Conservation (phyloP, 352 stramenopile genomes). For the Peronospora belbahrii region DNA sequence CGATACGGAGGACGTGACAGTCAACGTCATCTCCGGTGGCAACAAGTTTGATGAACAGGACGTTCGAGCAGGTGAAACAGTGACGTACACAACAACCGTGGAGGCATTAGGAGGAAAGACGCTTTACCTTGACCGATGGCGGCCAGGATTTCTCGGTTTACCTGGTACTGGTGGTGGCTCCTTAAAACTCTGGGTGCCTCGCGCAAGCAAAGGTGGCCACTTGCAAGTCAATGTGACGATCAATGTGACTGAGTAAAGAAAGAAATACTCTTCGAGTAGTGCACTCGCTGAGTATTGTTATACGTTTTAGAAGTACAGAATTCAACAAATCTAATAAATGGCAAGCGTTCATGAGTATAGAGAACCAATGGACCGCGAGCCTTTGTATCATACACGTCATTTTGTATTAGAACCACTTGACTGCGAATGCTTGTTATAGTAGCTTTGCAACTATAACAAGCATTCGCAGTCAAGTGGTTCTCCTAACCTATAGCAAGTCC, state of each 20-base stretch:
- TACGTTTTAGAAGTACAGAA: constrained; percentile 6
- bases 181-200: constrained; percentile 22
- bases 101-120: constrained; percentile 19
- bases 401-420: no score
- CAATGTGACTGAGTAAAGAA: constrained; percentile 22
- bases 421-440: no score
- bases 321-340: constrained; percentile 21
- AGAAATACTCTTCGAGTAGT: neutral
- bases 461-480: no score
- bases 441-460: no score
- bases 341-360: constrained; percentile 2
- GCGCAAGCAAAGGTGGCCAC: constrained; percentile 21
- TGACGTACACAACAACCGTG: constrained; percentile 21
- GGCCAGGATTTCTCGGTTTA: constrained; percentile 19
- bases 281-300: neutral
- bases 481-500: no score
- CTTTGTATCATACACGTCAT: no score
- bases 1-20: constrained; percentile 25
- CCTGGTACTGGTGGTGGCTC: constrained; percentile 23
- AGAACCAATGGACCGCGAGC: no score
- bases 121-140: constrained; percentile 25
- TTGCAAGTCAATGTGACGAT: constrained; percentile 16
- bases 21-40: constrained; percentile 24
- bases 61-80: constrained; percentile 22
- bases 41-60: constrained; percentile 36